Evolutionary conservation across 2,329 filamentous ascomycete genomes (phyloP), one percentile per base, ranked within the genome.

Genomic region (Didymella glomerata): DNA sequence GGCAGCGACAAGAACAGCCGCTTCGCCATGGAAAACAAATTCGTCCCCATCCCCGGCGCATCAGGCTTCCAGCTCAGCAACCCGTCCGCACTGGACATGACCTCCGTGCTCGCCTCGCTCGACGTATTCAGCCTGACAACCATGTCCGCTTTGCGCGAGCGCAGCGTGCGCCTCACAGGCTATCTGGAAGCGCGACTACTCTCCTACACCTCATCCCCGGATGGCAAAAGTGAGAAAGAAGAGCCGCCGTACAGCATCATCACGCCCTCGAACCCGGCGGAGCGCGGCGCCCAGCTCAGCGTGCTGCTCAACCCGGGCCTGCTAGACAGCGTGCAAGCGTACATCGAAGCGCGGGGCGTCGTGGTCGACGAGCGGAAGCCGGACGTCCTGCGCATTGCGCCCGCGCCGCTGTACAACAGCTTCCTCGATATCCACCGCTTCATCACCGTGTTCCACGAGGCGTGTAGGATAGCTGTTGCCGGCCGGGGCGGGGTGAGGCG

Each of bases 51-150:
- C 8, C 80, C 85, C 2, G 93, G 93, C 38, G 93, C 93, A 0
- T 87, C 84, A 32, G 93, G 93, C 4, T 97, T 87, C 77, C 92
- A 96, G 76, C 76, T 94, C n/a, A 92, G 89, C 49, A 97, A 97
- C 74, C 92, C 90, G 1, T 91, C 87, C 0, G 90, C 88, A 11
- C 81, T 95, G 7, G 92, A 96, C 69, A 84, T 93, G 45, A 90
- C 90, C 14, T 86, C 88, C n/a, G 83, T 96, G 2, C 81, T 86
- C 10, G 91, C 88, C 0, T 88, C 90, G 1, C 80, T 97, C 6
- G 87, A 88, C 24, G 83, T 96, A 24, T 95, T 95, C 75, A 84
- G 84, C 63, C 83, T 87, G 73, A 91, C 92, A 0, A 83, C 79
- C 40, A 93, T 96, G 84, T 73, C 78, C 4, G 84, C 84, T 3